These are phyloP conservation scores for Dendrobium catenatum DNA, from an alignment of 106 monocot genomes.

Conservation along the genomic window DNA sequence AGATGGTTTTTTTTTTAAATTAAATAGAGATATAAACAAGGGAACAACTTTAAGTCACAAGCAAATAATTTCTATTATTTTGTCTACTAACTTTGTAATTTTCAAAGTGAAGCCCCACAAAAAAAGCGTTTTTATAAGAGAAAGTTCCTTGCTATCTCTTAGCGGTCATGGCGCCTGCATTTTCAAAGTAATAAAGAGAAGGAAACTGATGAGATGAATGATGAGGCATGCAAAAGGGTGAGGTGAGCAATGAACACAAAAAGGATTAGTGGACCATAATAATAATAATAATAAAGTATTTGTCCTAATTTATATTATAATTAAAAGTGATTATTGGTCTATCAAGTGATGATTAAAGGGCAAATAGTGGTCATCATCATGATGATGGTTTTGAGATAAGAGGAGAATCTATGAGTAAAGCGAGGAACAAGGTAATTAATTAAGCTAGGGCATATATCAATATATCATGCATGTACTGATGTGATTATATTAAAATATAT, in stretches of 20 bases:
- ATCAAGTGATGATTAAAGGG: background rate
- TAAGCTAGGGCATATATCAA: too few species aligned
- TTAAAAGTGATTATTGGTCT: background rate
- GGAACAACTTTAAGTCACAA: background rate
- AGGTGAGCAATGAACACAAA: background rate
- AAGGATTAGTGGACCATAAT: too few species aligned
- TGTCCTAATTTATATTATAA: background rate
- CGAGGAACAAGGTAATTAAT: background rate
- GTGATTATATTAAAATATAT: too few species aligned
- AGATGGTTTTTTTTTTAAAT: too few species aligned
- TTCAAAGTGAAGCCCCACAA: background rate
- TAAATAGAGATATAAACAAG: background rate
- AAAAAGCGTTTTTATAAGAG: too few species aligned
- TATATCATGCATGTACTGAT: too few species aligned
- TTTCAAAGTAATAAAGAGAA: background rate
- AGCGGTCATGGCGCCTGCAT: conserved; percentile 1
- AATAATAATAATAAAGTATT: too few species aligned
- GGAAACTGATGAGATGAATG: conserved; percentile 2
- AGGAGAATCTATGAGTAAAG: background rate
- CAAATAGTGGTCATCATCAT: background rate
- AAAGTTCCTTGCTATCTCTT: background rate
- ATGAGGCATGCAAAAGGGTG: conserved; percentile 5
- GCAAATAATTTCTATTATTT: background rate
- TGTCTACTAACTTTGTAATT: background rate
- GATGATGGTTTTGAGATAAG: background rate